These are phyloP conservation scores for Eimeria necatrix DNA, from an alignment of 169 alveolate species.

Conservation along the genomic window DNA sequence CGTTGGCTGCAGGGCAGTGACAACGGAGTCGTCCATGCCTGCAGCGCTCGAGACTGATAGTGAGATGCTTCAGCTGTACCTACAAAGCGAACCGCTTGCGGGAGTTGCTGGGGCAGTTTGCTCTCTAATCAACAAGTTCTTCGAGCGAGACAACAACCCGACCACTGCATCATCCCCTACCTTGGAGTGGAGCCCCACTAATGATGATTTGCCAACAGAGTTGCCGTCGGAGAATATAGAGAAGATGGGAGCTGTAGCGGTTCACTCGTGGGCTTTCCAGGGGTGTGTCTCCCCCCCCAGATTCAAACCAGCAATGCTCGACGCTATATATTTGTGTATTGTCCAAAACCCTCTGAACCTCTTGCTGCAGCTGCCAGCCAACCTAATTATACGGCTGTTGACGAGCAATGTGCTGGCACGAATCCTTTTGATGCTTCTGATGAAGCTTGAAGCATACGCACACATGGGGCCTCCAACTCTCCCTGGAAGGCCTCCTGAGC, in stretches of 20 bases:
- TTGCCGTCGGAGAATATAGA: neutral
- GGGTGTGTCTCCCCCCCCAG: neutral
- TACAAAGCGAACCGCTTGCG: constrained; percentile 24
- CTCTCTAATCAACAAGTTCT: neutral
- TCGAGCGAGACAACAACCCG: neutral
- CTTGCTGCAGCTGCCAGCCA: constrained; percentile 74
- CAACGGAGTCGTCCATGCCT: neutral
- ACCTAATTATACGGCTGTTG: constrained; percentile 35
- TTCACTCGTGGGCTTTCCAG: neutral
- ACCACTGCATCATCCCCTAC: neutral
- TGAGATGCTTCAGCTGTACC: constrained; percentile 23
- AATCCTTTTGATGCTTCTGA: constrained; percentile 4
- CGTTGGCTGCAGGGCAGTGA: neutral
- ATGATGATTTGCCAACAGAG: constrained; percentile 20
- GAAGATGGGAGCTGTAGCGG: neutral
- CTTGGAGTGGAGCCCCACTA: neutral
- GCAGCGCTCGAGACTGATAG: constrained; percentile 26
- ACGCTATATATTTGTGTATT: constrained; percentile 35
- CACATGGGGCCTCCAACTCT: constrained; percentile 73
- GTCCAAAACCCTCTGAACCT: constrained; percentile 68
- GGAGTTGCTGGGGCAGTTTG: constrained; percentile 35
- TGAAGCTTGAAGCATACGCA: constrained; percentile 60
- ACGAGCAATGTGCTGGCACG: constrained; percentile 8
- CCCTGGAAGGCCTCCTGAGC: constrained; percentile 28
- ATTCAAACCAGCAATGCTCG: neutral